Conservation (phyloP, 768 basidiomycete species). For the Stropharia rugosoannulata region DNA sequence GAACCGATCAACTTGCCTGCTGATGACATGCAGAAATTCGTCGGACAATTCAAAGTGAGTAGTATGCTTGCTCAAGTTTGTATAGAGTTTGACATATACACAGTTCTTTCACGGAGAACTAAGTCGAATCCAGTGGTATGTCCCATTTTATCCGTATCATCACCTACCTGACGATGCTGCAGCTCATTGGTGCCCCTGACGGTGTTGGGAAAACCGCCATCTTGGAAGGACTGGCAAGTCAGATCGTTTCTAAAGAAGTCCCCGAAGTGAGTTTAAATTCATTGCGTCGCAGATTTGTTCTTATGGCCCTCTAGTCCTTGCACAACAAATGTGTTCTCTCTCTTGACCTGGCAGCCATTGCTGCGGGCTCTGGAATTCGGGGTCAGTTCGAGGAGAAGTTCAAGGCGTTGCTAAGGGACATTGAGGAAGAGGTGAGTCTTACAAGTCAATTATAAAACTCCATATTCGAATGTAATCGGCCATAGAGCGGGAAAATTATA, state of each 20-base stretch:
- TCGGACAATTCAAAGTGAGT: constrained; percentile 85
- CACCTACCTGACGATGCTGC: not conserved
- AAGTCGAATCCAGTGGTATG: constrained; percentile 90
- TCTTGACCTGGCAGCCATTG: constrained; percentile 77
- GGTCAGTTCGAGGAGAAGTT: constrained; percentile 95
- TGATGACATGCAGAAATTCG: constrained; percentile 61
- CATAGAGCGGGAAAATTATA: constrained; percentile 71
- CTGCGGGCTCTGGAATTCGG: constrained; percentile 89
- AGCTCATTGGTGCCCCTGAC: constrained; percentile 84
- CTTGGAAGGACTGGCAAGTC: constrained; percentile 82
- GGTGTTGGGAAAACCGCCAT: constrained; percentile 95
- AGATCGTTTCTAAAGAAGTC: constrained; percentile 87
- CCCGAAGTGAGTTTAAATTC: constrained; percentile 64
- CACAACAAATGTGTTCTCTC: constrained; percentile 85
- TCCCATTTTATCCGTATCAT: not conserved
- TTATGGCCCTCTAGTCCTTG: constrained; percentile 52
- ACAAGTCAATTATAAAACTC: not conserved
- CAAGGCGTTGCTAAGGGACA: constrained; percentile 86
- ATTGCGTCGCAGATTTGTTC: not conserved
- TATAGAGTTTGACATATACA: not conserved
- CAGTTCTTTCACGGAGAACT: constrained; percentile 83
- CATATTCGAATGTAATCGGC: constrained; percentile 16
- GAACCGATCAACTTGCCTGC: not conserved
- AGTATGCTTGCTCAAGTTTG: not conserved
- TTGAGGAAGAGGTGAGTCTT: constrained; percentile 69